Conservation (phyloP, 352 stramenopile species). For the Sclerospora graminicola region DNA sequence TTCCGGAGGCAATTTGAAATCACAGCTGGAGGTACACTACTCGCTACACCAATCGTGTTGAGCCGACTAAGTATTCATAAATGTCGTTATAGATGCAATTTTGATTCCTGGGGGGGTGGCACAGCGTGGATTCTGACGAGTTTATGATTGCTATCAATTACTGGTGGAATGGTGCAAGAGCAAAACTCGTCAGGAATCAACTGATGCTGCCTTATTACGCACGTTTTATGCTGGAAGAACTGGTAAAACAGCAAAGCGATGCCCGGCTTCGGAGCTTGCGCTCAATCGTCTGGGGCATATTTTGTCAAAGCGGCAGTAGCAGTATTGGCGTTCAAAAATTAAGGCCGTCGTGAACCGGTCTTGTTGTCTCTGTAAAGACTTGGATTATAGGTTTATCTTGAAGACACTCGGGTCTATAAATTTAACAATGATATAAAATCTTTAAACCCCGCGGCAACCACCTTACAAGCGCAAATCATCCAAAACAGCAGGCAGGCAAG, state of each 20-base stretch:
- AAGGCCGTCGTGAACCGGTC: slow-evolving; percentile 22
- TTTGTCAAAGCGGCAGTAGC: slow-evolving; percentile 2
- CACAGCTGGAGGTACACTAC: slow-evolving; percentile 34
- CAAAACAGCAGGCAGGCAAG: slow-evolving; percentile 44
- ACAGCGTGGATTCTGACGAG: slow-evolving; percentile 66
- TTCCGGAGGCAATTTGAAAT: slow-evolving; percentile 24
- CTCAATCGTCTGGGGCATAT: background rate
- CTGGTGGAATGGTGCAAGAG: slow-evolving; percentile 64
- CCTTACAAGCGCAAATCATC: slow-evolving; percentile 48
- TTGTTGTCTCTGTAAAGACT: slow-evolving; percentile 30
- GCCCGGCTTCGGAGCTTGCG: slow-evolving; percentile 16
- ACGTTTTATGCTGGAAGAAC: slow-evolving; percentile 47
- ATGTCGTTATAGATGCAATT: slow-evolving; percentile 39
- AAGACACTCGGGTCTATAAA: slow-evolving; percentile 27
- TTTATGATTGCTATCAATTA: slow-evolving; percentile 78
- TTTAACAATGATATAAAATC: background rate
- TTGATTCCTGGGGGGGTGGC: slow-evolving; percentile 82
- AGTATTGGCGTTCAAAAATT: slow-evolving; percentile 6
- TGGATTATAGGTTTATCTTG: slow-evolving; percentile 33
- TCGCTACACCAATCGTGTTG: background rate
- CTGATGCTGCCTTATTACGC: slow-evolving; percentile 52
- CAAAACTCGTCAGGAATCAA: slow-evolving; percentile 31
- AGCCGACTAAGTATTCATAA: too few relatives aligned
- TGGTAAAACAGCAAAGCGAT: slow-evolving; percentile 36
- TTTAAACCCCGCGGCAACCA: background rate